phyloP scores from a whole-genome alignment of 345 rosid species.

The Turritis glabra region DNA sequence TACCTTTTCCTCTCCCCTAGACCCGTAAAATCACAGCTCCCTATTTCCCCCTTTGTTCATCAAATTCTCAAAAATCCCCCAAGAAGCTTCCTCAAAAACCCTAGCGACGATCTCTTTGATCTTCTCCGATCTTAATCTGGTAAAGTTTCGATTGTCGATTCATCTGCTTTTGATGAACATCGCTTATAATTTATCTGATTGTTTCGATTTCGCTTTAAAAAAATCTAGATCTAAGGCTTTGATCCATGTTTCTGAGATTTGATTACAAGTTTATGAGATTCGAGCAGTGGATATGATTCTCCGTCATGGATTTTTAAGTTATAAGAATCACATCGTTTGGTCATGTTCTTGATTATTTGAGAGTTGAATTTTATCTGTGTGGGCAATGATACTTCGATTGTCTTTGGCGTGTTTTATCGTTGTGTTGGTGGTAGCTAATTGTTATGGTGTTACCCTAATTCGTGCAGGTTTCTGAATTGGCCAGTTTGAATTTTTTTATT shows the following conservation, averaged over 20 bases:
- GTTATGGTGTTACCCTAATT: neutral
- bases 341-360: neutral
- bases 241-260: neutral
- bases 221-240: slow-evolving; percentile 6
- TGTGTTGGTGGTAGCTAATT: neutral
- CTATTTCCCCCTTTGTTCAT: neutral
- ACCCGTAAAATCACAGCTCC: neutral
- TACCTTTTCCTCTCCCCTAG: neutral
- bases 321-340: neutral
- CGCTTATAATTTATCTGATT: too few species aligned
- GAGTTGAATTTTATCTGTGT: neutral
- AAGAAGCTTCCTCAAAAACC: slow-evolving; percentile 17
- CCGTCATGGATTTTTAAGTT: neutral
- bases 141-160: neutral
- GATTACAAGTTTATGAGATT: neutral
- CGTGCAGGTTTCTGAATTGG: neutral
- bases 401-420: neutral
- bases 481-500: neutral
- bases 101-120: slow-evolving; percentile 13
- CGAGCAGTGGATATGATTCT: too few species aligned
- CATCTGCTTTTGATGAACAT: too few species aligned
- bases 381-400: neutral
- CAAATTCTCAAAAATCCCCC: neutral
- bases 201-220: too few species aligned
- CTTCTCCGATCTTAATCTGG: slow-evolving; percentile 27